These are phyloP conservation scores for Martiniozyma abietophila DNA, from an alignment of 805 yeast genomes.

Conservation along the genomic window DNA sequence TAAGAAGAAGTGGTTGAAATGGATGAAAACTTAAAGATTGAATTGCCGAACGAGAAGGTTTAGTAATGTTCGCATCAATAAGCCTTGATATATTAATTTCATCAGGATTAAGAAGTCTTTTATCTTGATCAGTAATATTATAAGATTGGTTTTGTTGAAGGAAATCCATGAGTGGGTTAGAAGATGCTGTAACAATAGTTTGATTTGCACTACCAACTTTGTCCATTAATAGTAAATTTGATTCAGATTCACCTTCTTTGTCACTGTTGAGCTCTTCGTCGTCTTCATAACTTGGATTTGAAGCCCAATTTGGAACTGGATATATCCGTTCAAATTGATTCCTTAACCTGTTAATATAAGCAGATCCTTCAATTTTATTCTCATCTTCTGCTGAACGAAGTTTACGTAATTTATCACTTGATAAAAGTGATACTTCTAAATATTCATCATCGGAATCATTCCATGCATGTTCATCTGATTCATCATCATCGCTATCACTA, in stretches of 20 bases:
- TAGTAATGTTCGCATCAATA: constrained; percentile 74
- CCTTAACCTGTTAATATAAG: constrained; percentile 30
- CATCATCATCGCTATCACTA: constrained; percentile 19
- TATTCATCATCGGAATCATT: constrained; percentile 85
- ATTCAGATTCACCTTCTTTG: constrained; percentile 10
- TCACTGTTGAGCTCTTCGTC: constrained; percentile 27
- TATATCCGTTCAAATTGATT: constrained; percentile 63
- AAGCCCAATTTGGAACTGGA: constrained; percentile 81
- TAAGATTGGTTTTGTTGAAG: constrained; percentile 26
- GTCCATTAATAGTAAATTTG: constrained; percentile 8
- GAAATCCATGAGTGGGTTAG: constrained; percentile 27
- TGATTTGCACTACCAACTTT: constrained; percentile 12
- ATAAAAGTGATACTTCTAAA: constrained; percentile 47
- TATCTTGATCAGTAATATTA: constrained; percentile 25
- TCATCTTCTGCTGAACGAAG: constrained; percentile 46
- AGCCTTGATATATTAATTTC: constrained; percentile 70
- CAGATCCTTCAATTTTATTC: constrained; percentile 26
- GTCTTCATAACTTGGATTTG: constrained; percentile 46
- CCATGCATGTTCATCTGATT: constrained; percentile 50
- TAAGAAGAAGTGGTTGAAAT: constrained; percentile 67
- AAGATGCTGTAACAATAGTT: constrained; percentile 17
- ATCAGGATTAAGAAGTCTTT: constrained; percentile 57
- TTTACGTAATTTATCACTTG: constrained; percentile 57
- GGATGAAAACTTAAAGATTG: constrained; percentile 84
- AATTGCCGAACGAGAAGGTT: constrained; percentile 67